A percentile compares a stretch with the other conserved stretches of the same genome.
Evolutionary conservation across 805 yeast species (phyloP).

Genomic region (Pichia californica): DNA sequence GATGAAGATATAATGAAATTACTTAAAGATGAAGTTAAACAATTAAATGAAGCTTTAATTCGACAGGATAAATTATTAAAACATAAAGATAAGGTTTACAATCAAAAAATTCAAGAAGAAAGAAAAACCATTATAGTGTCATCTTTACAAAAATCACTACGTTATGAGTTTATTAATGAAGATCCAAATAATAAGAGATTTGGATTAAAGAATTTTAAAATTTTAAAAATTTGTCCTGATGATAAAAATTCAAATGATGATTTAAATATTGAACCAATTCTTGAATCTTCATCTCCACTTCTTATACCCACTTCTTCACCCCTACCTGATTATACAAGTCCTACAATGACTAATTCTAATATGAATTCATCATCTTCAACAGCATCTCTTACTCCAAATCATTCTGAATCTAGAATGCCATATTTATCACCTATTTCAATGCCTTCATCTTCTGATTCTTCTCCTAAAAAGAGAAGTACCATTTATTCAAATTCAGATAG

Average conservation of each 20-base stretch:
- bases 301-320: background rate
- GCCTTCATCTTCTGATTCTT: background rate
- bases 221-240: background rate
- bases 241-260: background rate
- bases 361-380: background rate
- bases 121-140: constrained; percentile 19
- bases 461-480: constrained; percentile 1
- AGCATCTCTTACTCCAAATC: background rate
- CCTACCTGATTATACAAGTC: background rate
- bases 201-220: constrained; percentile 3
- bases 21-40: constrained; percentile 26
- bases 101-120: constrained; percentile 21
- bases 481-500: background rate
- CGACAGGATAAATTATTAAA: constrained; percentile 17
- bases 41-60: constrained; percentile 18
- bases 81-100: constrained; percentile 19
- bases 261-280: background rate
- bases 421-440: background rate
- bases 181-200: background rate
- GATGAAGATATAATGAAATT: constrained; percentile 25
- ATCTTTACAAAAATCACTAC: constrained; percentile 10
- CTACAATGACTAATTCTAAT: no score
- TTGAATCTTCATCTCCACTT: background rate
- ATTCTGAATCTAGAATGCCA: background rate
- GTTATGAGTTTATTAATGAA: constrained; percentile 12